Conservation (phyloP, 2,329 filamentous ascomycete genomes). For the Monosporascus sp. region DNA sequence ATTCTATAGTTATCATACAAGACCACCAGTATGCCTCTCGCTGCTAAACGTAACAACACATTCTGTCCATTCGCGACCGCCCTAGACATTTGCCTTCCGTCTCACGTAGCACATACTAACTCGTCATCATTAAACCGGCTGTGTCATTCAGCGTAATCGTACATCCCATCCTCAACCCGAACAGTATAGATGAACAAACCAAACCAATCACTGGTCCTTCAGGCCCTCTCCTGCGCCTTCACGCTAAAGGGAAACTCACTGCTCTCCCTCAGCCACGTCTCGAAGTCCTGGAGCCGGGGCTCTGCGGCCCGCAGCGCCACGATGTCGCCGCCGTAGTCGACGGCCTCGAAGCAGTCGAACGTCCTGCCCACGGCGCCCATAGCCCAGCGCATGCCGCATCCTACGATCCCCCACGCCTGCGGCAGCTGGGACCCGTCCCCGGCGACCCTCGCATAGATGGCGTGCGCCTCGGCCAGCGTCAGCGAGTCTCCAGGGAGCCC, state of each 20-base stretch:
- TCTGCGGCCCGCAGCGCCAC: slow-evolving; percentile 21
- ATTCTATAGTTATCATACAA: too few species aligned
- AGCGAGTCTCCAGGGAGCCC: slow-evolving; percentile 30
- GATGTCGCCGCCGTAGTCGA: slow-evolving; percentile 37
- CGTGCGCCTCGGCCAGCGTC: slow-evolving; percentile 26
- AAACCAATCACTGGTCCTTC: not conserved
- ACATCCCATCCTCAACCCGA: too few species aligned
- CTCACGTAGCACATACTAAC: too few species aligned
- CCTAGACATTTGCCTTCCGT: too few species aligned
- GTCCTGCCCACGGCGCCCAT: slow-evolving; percentile 27
- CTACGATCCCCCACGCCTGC: slow-evolving; percentile 26
- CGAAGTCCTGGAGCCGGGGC: slow-evolving; percentile 28
- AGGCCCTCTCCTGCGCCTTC: not conserved
- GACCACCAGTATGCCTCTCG: too few species aligned
- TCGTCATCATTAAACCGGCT: too few species aligned
- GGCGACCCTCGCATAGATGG: slow-evolving; percentile 20
- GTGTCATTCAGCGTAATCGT: too few species aligned
- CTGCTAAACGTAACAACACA: too few species aligned
- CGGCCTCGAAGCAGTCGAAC: slow-evolving; percentile 32
- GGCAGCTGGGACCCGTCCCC: slow-evolving; percentile 22
- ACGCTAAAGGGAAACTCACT: slow-evolving; percentile 17
- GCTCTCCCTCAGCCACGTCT: slow-evolving; percentile 32
- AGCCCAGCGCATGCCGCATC: slow-evolving; percentile 21
- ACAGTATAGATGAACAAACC: not conserved
- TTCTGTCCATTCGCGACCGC: too few species aligned